Base-by-base conservation (phyloP, 2,329 filamentous ascomycete species). In the Penicillium sp. region DNA sequence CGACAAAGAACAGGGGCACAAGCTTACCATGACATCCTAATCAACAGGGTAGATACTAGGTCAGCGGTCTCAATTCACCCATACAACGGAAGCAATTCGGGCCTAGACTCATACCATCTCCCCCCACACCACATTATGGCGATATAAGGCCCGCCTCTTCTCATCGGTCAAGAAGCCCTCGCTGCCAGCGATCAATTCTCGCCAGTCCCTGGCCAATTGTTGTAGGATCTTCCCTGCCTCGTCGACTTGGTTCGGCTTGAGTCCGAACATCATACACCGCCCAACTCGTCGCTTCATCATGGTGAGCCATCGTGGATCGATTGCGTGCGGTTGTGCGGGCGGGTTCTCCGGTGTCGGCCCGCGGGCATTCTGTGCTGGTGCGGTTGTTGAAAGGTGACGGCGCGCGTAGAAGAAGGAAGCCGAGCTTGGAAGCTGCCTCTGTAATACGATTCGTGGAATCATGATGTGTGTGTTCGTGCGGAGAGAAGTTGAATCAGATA, bases 41-140 rank as follows among this genome's bases (percentile, higher is more conserved):
- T 46, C 30, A 45, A 46, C 25, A 48, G 46, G 8, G 41, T 40
- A 50, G 11, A 52, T 39, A 16, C 40, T 25, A 43, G 44, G 51
- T 68, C 48, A 71, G 63, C 48, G 49, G n/a, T 8, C 18, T 6
- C 13, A 20, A 24, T 14, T 11, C 11, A 48, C 5, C 14, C 44
- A 36, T n/a, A 2, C 20, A 30, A 40, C 6, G 28, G 1, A 16
- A 10, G 11, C 5, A 10, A 41, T 16, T 14, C 8, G 16, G 4
- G 11, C 60, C 27, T 28, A 28, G 27, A 28, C 27, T 28, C 75
- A 71, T 74, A 90, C 89, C 87, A 91, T 90, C 69, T 96, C 90
- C 27, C 90, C 91, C 90, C 89, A 95, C 0, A 83, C 84, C 22
- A 95, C 86, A 57, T 80, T 78, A 53, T 89, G 85, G 47, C 79